Base-by-base conservation (phyloP, 176 grass and related monocot species). In the Oryza officinalis region DNA sequence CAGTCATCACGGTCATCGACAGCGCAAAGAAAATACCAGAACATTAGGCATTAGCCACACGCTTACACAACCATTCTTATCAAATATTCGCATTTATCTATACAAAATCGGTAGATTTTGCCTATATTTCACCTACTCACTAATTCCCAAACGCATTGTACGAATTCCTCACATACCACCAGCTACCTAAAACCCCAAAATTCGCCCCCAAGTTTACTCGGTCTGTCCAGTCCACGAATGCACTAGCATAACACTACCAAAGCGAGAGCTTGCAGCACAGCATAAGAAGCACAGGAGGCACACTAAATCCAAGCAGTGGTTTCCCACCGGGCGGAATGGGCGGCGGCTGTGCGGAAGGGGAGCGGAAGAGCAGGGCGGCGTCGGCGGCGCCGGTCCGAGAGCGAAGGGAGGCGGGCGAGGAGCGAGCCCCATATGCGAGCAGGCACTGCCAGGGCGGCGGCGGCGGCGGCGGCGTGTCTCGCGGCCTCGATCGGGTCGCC, bases 271-370 rank as follows among this genome's bases (percentile, higher is more conserved):
- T 31, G 54, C 52, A 31, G 54, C 52, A 25, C 31, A 71, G 66
- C 52, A 38, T 47, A 22, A 9, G 68, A 52, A 65, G 61, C 31
- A 41, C 40, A 31, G 60, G 63, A 18, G 25, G 27, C 40, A 31
- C 69, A 43, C 22, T 15, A 71, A 71, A 59, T 54, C 13, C 59
- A 43, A 15, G 27, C 14, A 86, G 33, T 12, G 35, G 69, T 10
- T 64, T 73, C 88, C 86, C 83, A 90, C 88, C 88, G 65, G 80
- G 46, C 79, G 7, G 88, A 82, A 35, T 85, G 69, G 2, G 67
- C 35, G 15, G 83, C 88, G 11, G 13, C 17, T 3, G 80, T 60
- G 27, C 46, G 80, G 59, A 90, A 75, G 4, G 79, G 83, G 54
- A 90, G 83, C 22, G 83, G 88, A 4, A 90, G 79, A 72, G 67